Evolutionary conservation across 176 grass and related monocot species (phyloP).

Genomic region (Bothriochloa decipiens): DNA sequence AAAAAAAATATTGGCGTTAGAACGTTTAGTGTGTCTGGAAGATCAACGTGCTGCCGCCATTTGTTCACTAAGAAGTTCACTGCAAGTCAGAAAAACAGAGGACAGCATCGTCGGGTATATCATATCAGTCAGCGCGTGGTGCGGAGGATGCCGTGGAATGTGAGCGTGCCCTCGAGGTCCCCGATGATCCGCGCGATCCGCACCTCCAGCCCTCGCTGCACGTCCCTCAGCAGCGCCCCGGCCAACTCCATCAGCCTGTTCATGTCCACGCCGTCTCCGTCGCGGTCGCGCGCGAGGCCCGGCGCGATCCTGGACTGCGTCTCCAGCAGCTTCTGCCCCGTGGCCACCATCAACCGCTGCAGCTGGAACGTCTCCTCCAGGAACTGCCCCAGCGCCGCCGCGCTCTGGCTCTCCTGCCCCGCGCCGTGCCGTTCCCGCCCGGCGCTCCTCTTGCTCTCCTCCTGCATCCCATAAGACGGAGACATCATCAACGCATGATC

Average conservation of each 20-base stretch:
- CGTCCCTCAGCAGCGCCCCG: constrained; percentile 65
- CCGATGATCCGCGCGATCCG: constrained; percentile 78
- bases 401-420: constrained; percentile 35
- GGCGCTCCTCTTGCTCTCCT: constrained; percentile 56
- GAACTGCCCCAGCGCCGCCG: constrained; percentile 51
- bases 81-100: neutral
- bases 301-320: constrained; percentile 61
- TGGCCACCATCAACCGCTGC: constrained; percentile 79
- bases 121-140: constrained; percentile 29
- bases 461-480: constrained; percentile 17
- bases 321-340: constrained; percentile 84
- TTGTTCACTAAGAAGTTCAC: neutral
- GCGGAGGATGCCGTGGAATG: constrained; percentile 80
- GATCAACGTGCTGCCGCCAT: neutral
- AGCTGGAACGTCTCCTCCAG: constrained; percentile 89
- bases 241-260: constrained; percentile 68
- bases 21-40: neutral
- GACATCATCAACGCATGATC: neutral
- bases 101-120: neutral
- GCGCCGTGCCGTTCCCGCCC: constrained; percentile 38
- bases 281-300: constrained; percentile 21
- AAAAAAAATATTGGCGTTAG: neutral
- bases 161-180: constrained; percentile 78
- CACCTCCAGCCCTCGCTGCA: constrained; percentile 82
- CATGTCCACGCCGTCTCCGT: constrained; percentile 52